Evolutionary conservation across 2,329 filamentous ascomycete genomes (phyloP).

Genomic region (Neospermospora avenae): DNA sequence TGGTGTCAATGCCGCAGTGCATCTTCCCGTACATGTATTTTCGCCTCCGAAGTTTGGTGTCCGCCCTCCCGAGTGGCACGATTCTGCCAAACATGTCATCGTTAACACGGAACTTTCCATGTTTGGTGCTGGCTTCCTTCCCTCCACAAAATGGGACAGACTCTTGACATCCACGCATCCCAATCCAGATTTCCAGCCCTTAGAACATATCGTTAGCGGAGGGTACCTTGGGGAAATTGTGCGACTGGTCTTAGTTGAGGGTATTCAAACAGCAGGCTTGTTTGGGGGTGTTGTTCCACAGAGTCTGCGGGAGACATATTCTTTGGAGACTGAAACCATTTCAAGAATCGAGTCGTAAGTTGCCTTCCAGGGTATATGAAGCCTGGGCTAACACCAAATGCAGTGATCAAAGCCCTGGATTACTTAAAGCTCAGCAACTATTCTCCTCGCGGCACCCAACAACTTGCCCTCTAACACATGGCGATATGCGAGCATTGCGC

Average conservation of each 20-base stretch:
- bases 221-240: conserved; percentile 66
- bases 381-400: neutral
- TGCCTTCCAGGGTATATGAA: neutral
- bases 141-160: conserved; percentile 59
- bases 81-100: conserved; percentile 57
- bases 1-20: conserved; percentile 63
- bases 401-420: conserved; percentile 25
- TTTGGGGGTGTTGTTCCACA: conserved; percentile 55
- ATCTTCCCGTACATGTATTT: conserved; percentile 57
- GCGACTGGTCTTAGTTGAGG: conserved; percentile 56
- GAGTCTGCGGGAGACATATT: conserved; percentile 51
- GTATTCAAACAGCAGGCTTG: conserved; percentile 50
- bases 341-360: conserved; percentile 52
- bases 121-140: conserved; percentile 59
- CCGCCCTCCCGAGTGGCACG: conserved; percentile 54
- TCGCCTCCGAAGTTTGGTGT: conserved; percentile 53
- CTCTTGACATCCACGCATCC: conserved; percentile 50
- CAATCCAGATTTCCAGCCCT: conserved; percentile 57
- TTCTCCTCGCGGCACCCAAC: conserved; percentile 50
- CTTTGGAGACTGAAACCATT: conserved; percentile 58
- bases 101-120: conserved; percentile 67
- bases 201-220: conserved; percentile 61
- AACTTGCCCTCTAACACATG: conserved; percentile 40
- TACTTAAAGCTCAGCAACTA: conserved; percentile 40
- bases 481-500: conserved; percentile 52